These are phyloP conservation scores for Gomphus bonarii DNA, from an alignment of 1,284 basidiomycete genomes.

Conservation along the genomic window DNA sequence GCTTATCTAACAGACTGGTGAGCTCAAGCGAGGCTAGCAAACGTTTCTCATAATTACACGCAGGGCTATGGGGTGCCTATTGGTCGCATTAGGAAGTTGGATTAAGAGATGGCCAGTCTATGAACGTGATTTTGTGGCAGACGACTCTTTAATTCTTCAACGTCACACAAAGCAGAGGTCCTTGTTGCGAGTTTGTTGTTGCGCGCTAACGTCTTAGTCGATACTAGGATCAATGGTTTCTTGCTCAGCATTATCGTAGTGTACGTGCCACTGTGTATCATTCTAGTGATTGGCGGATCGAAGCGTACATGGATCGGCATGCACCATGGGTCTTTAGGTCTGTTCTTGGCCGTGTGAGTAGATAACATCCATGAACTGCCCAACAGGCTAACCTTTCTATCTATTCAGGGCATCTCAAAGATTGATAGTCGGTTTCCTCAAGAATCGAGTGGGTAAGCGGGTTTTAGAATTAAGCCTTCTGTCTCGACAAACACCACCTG, in stretches of 20 bases:
- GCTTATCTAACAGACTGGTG: slow-evolving; percentile 30
- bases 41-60: not conserved
- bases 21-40: slow-evolving; percentile 4
- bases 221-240: slow-evolving; percentile 34
- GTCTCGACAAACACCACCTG: not conserved
- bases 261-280: slow-evolving; percentile 32
- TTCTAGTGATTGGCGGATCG: slow-evolving; percentile 26
- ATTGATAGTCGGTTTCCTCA: slow-evolving; percentile 29
- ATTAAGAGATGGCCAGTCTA: slow-evolving; percentile 35
- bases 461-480: not conserved
- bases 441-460: slow-evolving; percentile 45
- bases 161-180: slow-evolving; percentile 31
- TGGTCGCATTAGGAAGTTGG: slow-evolving; percentile 34
- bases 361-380: not conserved
- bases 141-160: slow-evolving; percentile 44
- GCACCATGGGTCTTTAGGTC: slow-evolving; percentile 45
- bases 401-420: slow-evolving; percentile 33
- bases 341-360: slow-evolving; percentile 37
- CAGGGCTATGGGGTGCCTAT: slow-evolving; percentile 34
- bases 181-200: not conserved
- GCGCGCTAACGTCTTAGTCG: not conserved
- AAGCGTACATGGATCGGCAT: slow-evolving; percentile 38
- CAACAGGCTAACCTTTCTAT: not conserved
- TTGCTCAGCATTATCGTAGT: slow-evolving; percentile 38
- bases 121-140: slow-evolving; percentile 39